These are phyloP conservation scores for Durusdinium trenchii DNA, from an alignment of 73 alveolate species.

Conservation along the genomic window DNA sequence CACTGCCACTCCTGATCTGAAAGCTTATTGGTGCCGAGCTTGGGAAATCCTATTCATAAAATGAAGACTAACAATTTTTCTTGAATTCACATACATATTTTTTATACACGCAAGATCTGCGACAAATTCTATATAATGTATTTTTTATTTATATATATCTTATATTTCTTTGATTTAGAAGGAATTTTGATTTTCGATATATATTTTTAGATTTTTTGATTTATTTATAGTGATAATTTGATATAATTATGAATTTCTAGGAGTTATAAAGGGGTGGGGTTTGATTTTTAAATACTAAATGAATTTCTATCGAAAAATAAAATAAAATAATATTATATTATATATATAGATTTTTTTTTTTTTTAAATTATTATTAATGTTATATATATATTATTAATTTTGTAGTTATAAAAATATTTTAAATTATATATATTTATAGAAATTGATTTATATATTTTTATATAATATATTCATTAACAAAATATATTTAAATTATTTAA, in stretches of 20 bases:
- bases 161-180: neutral
- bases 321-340: no score
- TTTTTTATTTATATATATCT: no score
- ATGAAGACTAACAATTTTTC: neutral
- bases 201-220: neutral
- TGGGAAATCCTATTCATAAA: no score
- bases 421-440: neutral
- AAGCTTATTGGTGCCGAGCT: neutral
- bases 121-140: no score
- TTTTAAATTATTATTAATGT: no score
- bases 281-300: no score
- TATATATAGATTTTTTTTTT: no score
- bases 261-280: neutral
- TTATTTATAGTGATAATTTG: neutral
- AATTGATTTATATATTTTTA: neutral
- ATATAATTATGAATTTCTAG: neutral
- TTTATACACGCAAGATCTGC: neutral
- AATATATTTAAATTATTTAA: neutral
- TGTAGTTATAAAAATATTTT: neutral
- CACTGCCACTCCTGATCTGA: slow-evolving; percentile 28
- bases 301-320: no score
- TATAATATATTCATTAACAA: neutral
- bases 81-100: neutral
- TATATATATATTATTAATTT: no score
- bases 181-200: neutral